phyloP scores from a whole-genome alignment of 2,329 filamentous ascomycete species.

The Colletotrichum melonis region DNA sequence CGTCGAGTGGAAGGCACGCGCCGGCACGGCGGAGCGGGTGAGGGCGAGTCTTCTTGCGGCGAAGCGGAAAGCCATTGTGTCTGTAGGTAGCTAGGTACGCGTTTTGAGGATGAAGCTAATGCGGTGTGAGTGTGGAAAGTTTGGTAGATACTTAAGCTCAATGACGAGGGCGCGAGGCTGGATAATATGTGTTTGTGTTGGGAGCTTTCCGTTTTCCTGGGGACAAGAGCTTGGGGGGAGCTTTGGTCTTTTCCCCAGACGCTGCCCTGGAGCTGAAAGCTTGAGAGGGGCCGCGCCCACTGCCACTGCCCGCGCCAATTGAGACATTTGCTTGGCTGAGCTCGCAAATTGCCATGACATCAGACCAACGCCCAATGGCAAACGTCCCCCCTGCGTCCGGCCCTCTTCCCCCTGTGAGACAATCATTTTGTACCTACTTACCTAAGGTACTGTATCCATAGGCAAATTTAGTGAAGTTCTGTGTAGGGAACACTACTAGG shows the following conservation, averaged over 20 bases:
- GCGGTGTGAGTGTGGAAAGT: not conserved
- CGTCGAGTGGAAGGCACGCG: constrained; percentile 72
- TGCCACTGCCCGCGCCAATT: constrained; percentile 7
- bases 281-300: constrained; percentile 2
- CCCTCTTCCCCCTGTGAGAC: constrained; percentile 12
- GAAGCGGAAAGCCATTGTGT: constrained; percentile 50
- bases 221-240: not conserved
- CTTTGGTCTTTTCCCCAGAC: constrained; percentile 1
- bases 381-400: not conserved
- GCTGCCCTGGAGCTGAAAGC: constrained; percentile 18
- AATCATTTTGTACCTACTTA: not conserved
- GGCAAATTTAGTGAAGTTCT: no score
- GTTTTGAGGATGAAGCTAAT: not conserved
- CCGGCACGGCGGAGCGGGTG: constrained; percentile 42
- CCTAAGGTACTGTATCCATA: no score
- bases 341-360: constrained; percentile 32
- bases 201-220: not conserved
- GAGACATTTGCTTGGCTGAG: constrained; percentile 29
- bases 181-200: not conserved
- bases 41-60: constrained; percentile 47
- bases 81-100: not conserved
- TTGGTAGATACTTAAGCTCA: not conserved
- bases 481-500: no score
- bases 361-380: constrained; percentile 15
- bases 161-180: not conserved